These are phyloP conservation scores for Insectozyma bohioensis DNA, from an alignment of 1,139 yeast species.

Conservation along the genomic window DNA sequence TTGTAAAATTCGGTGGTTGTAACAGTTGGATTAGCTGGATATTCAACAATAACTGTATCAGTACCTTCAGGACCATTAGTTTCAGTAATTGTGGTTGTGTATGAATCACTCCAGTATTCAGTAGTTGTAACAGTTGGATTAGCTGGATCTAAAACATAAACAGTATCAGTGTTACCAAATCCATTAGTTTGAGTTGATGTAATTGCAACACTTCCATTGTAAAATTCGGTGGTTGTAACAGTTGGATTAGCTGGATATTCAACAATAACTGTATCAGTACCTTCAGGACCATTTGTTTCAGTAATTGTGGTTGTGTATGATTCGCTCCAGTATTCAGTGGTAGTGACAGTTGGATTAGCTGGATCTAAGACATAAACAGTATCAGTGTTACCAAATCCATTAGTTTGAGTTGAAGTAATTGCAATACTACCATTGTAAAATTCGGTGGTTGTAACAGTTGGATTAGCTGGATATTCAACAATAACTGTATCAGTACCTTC, in stretches of 20 bases:
- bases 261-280: slow-evolving; percentile 15
- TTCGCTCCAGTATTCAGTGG: slow-evolving; percentile 12
- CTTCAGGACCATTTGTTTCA: slow-evolving; percentile 11
- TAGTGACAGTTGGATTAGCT: slow-evolving; percentile 13
- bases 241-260: slow-evolving; percentile 17
- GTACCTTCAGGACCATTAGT: slow-evolving; percentile 13
- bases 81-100: slow-evolving; percentile 10
- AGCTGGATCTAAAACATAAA: slow-evolving; percentile 18
- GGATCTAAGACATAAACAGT: slow-evolving; percentile 22
- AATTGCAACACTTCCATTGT: slow-evolving; percentile 14
- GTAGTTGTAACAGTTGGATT: slow-evolving; percentile 13
- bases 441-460: slow-evolving; percentile 12
- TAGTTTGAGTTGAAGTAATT: slow-evolving; percentile 13
- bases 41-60: slow-evolving; percentile 19
- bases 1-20: slow-evolving; percentile 15
- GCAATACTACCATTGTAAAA: slow-evolving; percentile 16
- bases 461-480: slow-evolving; percentile 14
- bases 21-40: slow-evolving; percentile 15
- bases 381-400: slow-evolving; percentile 15
- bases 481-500: slow-evolving; percentile 6
- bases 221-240: slow-evolving; percentile 12
- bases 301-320: slow-evolving; percentile 13
- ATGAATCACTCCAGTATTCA: slow-evolving; percentile 15
- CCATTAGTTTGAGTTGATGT: slow-evolving; percentile 12
- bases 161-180: slow-evolving; percentile 19